phyloP scores from a whole-genome alignment of 2,329 filamentous ascomycete genomes.

The Sporothrix curviconia region DNA sequence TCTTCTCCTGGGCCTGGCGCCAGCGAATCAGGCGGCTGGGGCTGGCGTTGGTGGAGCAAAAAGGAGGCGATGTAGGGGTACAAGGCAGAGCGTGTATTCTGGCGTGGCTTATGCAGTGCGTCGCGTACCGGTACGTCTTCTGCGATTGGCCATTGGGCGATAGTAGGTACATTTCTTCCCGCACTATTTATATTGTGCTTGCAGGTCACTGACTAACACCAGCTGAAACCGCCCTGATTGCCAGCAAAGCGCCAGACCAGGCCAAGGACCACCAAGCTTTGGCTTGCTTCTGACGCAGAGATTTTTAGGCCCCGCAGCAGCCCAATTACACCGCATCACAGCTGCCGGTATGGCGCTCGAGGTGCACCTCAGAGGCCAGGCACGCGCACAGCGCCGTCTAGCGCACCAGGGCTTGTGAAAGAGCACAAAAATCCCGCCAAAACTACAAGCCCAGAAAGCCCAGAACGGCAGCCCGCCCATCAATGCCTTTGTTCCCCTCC shows the following conservation, averaged over 20 bases:
- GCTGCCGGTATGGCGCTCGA: neutral
- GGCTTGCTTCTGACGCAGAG: neutral
- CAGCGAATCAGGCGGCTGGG: slow-evolving; percentile 24
- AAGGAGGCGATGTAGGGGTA: slow-evolving; percentile 1
- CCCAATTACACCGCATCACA: neutral
- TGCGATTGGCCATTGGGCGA: neutral
- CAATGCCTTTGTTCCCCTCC: slow-evolving; percentile 1
- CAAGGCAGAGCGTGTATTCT: neutral
- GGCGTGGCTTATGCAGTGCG: neutral
- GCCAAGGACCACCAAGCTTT: slow-evolving; percentile 5
- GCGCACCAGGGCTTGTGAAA: slow-evolving; percentile 11
- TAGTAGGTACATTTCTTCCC: neutral
- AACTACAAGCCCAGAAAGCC: slow-evolving; percentile 11
- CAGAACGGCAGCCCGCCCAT: slow-evolving; percentile 7
- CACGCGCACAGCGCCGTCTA: neutral
- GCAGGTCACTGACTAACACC: neutral
- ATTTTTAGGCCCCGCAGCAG: slow-evolving; percentile 1
- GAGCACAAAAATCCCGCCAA: slow-evolving; percentile 6
- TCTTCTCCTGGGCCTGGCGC: slow-evolving; percentile 8
- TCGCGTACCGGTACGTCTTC: neutral
- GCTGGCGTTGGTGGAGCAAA: slow-evolving; percentile 21
- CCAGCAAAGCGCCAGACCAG: neutral
- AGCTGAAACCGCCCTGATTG: neutral
- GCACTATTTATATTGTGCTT: too few species aligned
- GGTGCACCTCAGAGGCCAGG: neutral